phyloP scores from a whole-genome alignment of 2,329 filamentous ascomycete genomes.

The Alternaria arborescens region DNA sequence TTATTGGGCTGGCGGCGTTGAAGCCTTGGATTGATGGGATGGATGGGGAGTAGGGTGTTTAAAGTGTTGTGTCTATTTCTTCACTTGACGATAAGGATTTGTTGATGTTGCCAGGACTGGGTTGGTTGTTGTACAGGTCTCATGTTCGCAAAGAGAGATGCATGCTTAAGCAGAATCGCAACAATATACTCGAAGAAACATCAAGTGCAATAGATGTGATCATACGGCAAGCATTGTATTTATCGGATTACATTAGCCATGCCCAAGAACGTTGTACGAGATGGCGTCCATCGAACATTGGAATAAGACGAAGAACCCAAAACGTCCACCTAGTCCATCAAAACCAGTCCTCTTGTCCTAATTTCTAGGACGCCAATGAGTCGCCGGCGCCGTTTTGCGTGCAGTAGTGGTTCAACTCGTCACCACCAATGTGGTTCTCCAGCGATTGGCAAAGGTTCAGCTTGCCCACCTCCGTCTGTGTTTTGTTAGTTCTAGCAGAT shows the following conservation, averaged over 20 bases:
- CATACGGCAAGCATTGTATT: not conserved
- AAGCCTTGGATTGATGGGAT: conserved; percentile 54
- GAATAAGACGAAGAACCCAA: not conserved
- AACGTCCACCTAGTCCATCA: not conserved
- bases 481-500: conserved; percentile 1
- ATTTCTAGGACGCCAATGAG: conserved; percentile 17
- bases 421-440: conserved; percentile 39
- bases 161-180: not conserved
- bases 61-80: no score
- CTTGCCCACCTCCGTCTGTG: conserved; percentile 27
- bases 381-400: conserved; percentile 28
- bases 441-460: conserved; percentile 34
- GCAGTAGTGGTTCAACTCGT: conserved; percentile 42
- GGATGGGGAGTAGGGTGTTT: not conserved
- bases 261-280: not conserved
- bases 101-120: no score
- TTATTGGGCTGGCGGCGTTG: conserved; percentile 76
- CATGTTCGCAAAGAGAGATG: no score
- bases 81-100: no score
- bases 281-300: not conserved
- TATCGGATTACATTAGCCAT: not conserved
- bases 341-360: not conserved
- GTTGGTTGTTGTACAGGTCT: no score
- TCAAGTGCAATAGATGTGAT: not conserved
- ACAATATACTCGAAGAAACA: not conserved